These are phyloP conservation scores for Tilletia caries DNA, from an alignment of 1,284 basidiomycete species.

Conservation along the genomic window DNA sequence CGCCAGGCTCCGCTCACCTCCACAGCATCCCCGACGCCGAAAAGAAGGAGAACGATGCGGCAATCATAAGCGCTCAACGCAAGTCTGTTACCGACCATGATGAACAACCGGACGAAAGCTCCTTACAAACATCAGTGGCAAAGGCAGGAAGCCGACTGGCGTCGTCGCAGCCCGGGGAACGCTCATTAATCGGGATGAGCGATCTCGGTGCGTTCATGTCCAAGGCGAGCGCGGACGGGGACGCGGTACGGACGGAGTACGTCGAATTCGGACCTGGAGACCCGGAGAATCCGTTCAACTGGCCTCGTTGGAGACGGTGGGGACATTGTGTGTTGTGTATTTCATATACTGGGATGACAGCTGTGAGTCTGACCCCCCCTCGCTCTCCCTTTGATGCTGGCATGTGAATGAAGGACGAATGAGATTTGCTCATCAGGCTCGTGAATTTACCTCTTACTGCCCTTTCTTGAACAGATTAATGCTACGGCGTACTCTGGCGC, in stretches of 20 bases:
- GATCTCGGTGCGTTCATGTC: slow-evolving; percentile 2
- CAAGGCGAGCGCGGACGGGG: slow-evolving; percentile 1
- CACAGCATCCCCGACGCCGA: no score
- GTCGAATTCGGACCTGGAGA: slow-evolving; percentile 36
- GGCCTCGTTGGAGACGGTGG: slow-evolving; percentile 29
- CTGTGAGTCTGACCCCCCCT: slow-evolving; percentile 2
- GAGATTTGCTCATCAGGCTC: no score
- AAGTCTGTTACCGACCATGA: no score
- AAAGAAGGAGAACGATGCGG: no score
- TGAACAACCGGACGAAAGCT: no score
- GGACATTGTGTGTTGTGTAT: slow-evolving; percentile 28
- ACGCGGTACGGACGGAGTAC: slow-evolving; percentile 20
- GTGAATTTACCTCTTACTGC: no score
- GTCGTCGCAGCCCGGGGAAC: not conserved
- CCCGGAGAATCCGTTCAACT: slow-evolving; percentile 41
- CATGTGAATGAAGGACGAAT: no score
- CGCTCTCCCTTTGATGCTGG: not conserved
- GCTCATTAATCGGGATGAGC: slow-evolving; percentile 1
- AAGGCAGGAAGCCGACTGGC: no score
- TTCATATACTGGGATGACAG: slow-evolving; percentile 37
- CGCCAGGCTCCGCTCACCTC: no score
- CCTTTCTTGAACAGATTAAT: slow-evolving; percentile 20
- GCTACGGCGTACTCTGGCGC: slow-evolving; percentile 33
- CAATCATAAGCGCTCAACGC: no score
- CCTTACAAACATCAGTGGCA: no score